Base-by-base conservation (phyloP, 2,329 filamentous ascomycete species). In the Xylariaceae sp. region DNA sequence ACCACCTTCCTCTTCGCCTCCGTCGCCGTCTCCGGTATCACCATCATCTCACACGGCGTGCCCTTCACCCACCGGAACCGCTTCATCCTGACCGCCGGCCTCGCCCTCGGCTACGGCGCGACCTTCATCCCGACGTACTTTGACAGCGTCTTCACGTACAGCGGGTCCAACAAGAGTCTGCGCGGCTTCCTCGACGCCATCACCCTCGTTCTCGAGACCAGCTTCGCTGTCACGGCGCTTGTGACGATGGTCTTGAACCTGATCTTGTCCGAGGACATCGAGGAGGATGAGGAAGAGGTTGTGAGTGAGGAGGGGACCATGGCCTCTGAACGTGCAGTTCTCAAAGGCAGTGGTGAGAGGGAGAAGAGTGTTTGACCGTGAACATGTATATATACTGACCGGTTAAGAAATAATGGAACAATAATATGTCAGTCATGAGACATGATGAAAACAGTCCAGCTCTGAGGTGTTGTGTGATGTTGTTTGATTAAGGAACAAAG, bases 1-100 rank as follows among this genome's bases (percentile, higher is more conserved):
- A 88, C 90, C 0, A 91, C 89, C 0, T 94, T 94, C 73, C 80
- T 94, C 18, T 94, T 92, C 76, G 82, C 81, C 60, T 83, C 88
- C 3, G 90, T 94, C 4, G 85, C 88, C 1, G 87, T 91, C 1
- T 89, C 87, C 0, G 90, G 90, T 66, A 84, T 94, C 62, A 82
- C 88, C 53, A 92, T 94, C 67, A 86, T 94, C 63, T 79, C 83
- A 2, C 83, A 84, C 15, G 82, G 82, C 42, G 83, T 89, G 1
- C 80, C 84, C 0, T 92, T 93, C 71, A 91, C 83, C n/a, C 83
- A 90, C 44, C 85, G 90, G 55, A 92, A 89, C 68, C 82, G 90
- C 23, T 94, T 94, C 75, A 89, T 94, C 68, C 80, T 94, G 9
- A 92, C 90, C 0, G 87, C 88, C 0, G 84, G 87, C 0, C 77